phyloP scores from a whole-genome alignment of 805 yeast species.

The Candida yuanshanica region DNA sequence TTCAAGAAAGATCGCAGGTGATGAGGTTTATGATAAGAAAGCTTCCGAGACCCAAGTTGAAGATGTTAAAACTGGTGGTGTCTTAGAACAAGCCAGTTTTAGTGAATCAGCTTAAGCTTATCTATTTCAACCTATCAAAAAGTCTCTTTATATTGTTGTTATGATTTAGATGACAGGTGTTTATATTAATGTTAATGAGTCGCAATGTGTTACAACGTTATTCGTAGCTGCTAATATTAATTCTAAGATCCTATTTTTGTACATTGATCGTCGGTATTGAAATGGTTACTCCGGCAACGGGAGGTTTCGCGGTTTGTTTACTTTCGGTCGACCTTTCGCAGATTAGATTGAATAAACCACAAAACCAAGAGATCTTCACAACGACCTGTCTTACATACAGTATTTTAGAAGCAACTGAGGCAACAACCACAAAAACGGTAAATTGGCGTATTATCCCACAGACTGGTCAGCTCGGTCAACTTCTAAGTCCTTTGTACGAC shows the following conservation, averaged over 20 bases:
- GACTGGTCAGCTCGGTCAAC: too few species aligned
- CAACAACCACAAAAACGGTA: background rate
- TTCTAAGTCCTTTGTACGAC: background rate
- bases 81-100: background rate
- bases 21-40: slow-evolving; percentile 6
- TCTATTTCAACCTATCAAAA: background rate
- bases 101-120: background rate
- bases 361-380: background rate
- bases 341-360: too few species aligned
- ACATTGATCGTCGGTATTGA: too few species aligned
- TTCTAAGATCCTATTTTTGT: too few species aligned
- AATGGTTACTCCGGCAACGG: background rate
- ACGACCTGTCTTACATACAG: background rate
- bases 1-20: slow-evolving; percentile 20
- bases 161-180: too few species aligned
- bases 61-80: slow-evolving; percentile 1
- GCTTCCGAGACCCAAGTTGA: slow-evolving; percentile 2
- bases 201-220: background rate
- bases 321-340: too few species aligned
- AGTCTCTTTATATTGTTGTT: too few species aligned
- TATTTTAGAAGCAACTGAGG: background rate
- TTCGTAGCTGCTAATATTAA: background rate
- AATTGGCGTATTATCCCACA: background rate
- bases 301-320: background rate
- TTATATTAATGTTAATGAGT: background rate